Evolutionary conservation across 2,329 filamentous ascomycete species (phyloP).

Genomic region (Aspergillus ochraceus): DNA sequence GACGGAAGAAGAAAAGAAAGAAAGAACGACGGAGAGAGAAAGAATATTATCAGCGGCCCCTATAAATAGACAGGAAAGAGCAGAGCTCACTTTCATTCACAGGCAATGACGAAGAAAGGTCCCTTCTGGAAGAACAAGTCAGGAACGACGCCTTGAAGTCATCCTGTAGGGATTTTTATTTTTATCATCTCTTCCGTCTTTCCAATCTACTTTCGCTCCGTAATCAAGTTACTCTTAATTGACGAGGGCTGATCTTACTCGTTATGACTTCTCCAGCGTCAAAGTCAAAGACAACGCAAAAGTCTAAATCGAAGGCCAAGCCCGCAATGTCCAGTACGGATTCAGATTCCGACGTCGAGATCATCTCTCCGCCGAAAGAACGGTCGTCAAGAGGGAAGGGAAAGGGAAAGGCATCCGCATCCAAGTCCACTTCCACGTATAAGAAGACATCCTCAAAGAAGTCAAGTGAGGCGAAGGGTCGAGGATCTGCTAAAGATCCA

Average conservation of each 20-base stretch:
- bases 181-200: too few species aligned
- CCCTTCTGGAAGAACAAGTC: slow-evolving; percentile 52
- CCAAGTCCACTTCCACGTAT: not conserved
- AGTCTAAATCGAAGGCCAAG: not conserved
- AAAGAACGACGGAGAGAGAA: not conserved
- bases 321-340: not conserved
- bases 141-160: slow-evolving; percentile 50
- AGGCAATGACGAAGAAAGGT: slow-evolving; percentile 58
- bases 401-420: not conserved
- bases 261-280: not conserved
- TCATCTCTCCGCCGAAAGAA: not conserved
- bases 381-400: not conserved
- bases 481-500: too few species aligned
- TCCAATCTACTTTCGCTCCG: not conserved
- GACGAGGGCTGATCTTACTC: not conserved
- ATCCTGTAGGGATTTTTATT: slow-evolving; percentile 49
- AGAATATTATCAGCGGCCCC: too few species aligned
- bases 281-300: not conserved
- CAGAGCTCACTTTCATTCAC: not conserved
- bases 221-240: not conserved
- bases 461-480: not conserved
- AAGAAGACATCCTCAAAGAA: not conserved
- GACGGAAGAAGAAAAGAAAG: not conserved
- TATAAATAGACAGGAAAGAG: not conserved
- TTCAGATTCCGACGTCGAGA: not conserved